Percentiles rank a stretch among this genome's conserved stretches.
These are phyloP conservation scores for Leptomonas seymouri DNA, from an alignment of 208 protist genomes.

Conservation along the genomic window DNA sequence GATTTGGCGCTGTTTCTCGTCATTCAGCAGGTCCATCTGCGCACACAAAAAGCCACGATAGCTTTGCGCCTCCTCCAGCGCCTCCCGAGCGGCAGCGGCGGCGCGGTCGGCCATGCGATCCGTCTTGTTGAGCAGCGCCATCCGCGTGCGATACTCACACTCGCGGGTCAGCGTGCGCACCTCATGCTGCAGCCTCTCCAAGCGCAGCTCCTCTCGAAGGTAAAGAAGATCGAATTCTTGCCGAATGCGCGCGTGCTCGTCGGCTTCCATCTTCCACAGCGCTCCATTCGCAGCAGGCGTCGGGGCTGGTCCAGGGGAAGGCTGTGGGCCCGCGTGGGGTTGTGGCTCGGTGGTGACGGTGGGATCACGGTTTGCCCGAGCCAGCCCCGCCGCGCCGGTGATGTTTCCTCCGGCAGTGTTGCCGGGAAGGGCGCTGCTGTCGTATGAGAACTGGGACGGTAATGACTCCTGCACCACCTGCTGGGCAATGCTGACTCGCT, in stretches of 20 bases:
- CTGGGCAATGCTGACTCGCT: conserved; percentile 32
- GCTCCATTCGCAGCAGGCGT: not conserved
- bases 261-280: conserved; percentile 13
- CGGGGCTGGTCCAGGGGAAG: not conserved
- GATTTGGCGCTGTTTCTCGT: conserved; percentile 41
- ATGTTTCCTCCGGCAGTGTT: no score
- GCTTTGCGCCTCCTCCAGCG: conserved; percentile 40
- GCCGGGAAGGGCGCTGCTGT: conserved; percentile 13
- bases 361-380: conserved; percentile 3
- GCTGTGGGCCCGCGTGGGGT: not conserved
- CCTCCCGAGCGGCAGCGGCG: conserved; percentile 30
- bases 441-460: conserved; percentile 19
- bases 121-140: conserved; percentile 31
- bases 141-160: conserved; percentile 41
- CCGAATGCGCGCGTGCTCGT: conserved; percentile 29
- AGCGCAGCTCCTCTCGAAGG: conserved; percentile 39
- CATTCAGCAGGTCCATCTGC: conserved; percentile 23
- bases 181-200: conserved; percentile 58
- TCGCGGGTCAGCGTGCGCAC: conserved; percentile 44
- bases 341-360: conserved; percentile 14
- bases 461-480: conserved; percentile 25
- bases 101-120: conserved; percentile 34
- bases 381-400: not conserved
- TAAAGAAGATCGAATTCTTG: conserved; percentile 38
- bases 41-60: conserved; percentile 42